Percentiles rank a stretch among this genome's conserved stretches.
phyloP scores from a whole-genome alignment of 345 rosid genomes.

The Syzygium aqueum region DNA sequence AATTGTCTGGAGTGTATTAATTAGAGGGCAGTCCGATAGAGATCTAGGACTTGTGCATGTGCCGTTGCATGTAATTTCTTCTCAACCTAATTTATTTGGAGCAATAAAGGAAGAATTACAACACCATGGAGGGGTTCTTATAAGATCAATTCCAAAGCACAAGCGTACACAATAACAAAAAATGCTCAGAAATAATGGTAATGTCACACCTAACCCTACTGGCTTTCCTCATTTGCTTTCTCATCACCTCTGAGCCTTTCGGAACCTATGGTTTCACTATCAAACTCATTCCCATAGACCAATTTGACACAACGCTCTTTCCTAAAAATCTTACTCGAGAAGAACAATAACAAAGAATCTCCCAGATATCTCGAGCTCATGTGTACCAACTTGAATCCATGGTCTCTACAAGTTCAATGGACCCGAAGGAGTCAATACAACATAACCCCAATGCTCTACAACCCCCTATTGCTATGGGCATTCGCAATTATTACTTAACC shows the following conservation, averaged over 20 bases:
- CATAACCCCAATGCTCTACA: neutral
- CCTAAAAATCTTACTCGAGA: neutral
- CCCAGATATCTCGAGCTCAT: neutral
- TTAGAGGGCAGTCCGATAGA: no score
- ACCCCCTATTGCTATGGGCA: neutral
- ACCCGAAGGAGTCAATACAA: neutral
- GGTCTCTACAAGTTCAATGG: neutral
- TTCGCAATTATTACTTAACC: no score
- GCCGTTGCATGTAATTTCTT: neutral
- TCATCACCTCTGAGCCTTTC: neutral
- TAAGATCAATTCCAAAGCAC: neutral
- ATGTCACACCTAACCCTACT: neutral
- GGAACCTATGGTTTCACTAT: neutral
- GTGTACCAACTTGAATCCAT: neutral
- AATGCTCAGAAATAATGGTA: neutral
- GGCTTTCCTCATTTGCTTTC: neutral
- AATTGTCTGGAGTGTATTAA: no score
- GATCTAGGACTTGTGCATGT: neutral
- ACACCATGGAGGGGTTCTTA: neutral
- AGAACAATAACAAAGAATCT: neutral
- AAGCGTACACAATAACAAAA: neutral
- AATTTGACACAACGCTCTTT: neutral
- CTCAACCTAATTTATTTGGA: neutral
- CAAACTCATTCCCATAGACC: neutral
- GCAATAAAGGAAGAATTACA: neutral